These are phyloP conservation scores for Lophium mytilinum DNA, from an alignment of 495 filamentous ascomycete genomes.

Conservation along the genomic window DNA sequence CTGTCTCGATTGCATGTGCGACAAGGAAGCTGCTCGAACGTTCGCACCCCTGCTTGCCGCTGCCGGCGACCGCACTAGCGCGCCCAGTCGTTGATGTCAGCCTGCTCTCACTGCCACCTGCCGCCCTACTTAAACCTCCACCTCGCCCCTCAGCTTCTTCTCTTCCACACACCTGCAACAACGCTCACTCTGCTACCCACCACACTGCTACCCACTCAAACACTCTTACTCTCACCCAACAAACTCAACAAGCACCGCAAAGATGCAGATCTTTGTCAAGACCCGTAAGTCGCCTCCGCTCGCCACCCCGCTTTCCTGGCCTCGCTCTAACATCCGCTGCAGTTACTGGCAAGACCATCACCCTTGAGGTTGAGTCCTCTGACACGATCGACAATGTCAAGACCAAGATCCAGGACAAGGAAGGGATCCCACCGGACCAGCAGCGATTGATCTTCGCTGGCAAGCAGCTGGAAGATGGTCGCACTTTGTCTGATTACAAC, in stretches of 20 bases:
- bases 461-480: slow-evolving; percentile 96
- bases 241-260: slow-evolving; percentile 25
- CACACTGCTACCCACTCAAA: slow-evolving; percentile 2
- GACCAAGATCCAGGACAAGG: slow-evolving; percentile 98
- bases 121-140: slow-evolving; percentile 6
- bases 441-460: slow-evolving; percentile 98
- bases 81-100: slow-evolving; percentile 4
- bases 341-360: slow-evolving; percentile 98
- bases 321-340: slow-evolving; percentile 22
- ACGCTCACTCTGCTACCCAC: slow-evolving; percentile 6
- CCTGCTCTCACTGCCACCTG: not conserved
- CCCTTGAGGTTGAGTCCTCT: slow-evolving; percentile 94
- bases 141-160: slow-evolving; percentile 12
- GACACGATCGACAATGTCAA: slow-evolving; percentile 99
- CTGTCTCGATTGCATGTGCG: no score
- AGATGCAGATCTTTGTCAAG: slow-evolving; percentile 98
- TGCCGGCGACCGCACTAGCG: slow-evolving; percentile 6
- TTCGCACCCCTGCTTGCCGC: slow-evolving; percentile 15
- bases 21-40: slow-evolving; percentile 18
- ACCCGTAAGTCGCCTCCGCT: slow-evolving; percentile 59
- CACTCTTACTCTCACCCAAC: slow-evolving; percentile 3
- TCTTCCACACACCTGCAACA: not conserved
- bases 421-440: slow-evolving; percentile 95
- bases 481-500: slow-evolving; percentile 95
- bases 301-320: slow-evolving; percentile 14